Evolutionary conservation across 495 filamentous ascomycete genomes (phyloP).

Genomic region (Neurospora sp.): DNA sequence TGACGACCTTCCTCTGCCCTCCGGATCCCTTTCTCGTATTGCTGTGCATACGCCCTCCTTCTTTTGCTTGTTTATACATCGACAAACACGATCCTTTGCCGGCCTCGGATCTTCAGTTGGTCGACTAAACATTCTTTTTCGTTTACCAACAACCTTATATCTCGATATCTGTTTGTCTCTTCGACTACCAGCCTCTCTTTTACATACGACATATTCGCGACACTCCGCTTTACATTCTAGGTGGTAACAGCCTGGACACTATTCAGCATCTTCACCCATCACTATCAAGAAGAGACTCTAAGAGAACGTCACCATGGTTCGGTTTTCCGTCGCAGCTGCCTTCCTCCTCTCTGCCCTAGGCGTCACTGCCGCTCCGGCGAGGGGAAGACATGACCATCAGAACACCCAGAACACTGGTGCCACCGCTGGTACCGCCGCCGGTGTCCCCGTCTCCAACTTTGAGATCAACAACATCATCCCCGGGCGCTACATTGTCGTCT

Average conservation of each 20-base stretch:
- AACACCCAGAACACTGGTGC: neutral
- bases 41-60: constrained; percentile 6
- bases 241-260: neutral
- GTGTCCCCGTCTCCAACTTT: constrained; percentile 35
- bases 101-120: neutral
- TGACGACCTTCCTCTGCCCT: neutral
- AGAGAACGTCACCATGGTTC: constrained; percentile 15
- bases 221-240: neutral
- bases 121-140: neutral
- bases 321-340: constrained; percentile 18
- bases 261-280: neutral
- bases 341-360: constrained; percentile 22
- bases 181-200: neutral
- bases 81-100: neutral
- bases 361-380: constrained; percentile 19
- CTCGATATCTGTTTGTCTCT: neutral
- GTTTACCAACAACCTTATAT: neutral
- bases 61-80: constrained; percentile 3
- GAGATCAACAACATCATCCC: constrained; percentile 28
- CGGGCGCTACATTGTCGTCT: constrained; percentile 41
- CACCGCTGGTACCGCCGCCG: constrained; percentile 19
- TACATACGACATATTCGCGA: neutral
- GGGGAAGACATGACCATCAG: neutral
- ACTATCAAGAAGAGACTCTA: neutral
- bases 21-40: constrained; percentile 3